Conservation (phyloP, 331 rosid species). For the Pyracantha coccinea region DNA sequence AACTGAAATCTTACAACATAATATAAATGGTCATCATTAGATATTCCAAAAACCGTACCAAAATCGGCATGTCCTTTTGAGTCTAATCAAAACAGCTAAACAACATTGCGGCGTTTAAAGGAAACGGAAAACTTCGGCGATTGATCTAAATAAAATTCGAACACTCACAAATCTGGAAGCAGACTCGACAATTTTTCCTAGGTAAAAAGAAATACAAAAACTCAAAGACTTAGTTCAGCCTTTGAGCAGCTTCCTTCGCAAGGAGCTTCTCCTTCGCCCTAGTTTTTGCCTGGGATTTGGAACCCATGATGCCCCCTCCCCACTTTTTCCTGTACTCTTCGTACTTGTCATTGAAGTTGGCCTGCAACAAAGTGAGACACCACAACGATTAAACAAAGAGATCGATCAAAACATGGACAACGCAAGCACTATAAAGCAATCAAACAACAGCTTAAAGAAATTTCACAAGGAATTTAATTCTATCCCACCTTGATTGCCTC, state of each 20-base stretch:
- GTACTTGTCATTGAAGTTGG: conserved; percentile 46
- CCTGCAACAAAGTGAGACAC: conserved; percentile 15
- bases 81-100: background rate
- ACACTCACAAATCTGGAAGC: background rate
- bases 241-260: conserved; percentile 42
- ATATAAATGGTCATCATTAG: background rate
- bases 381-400: background rate
- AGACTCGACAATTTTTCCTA: background rate
- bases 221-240: conserved; percentile 19
- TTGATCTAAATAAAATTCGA: background rate
- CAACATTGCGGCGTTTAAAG: background rate
- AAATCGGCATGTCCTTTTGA: background rate
- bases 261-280: conserved; percentile 38
- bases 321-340: conserved; percentile 41
- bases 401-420: background rate
- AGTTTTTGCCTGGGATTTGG: conserved; percentile 39
- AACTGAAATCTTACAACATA: background rate
- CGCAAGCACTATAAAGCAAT: background rate
- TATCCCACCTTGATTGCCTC: conserved; percentile 38
- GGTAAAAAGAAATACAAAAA: background rate
- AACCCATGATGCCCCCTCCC: conserved; percentile 47
- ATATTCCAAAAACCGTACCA: background rate
- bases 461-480: background rate
- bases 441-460: background rate
- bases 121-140: background rate